Percentiles rank a stretch among this genome's conserved stretches.
Evolutionary conservation across 129 eudicot genomes (phyloP).

Genomic region (Helianthus annuus): HanXRQr2.0-SUNRISE NC_035434.2:13711021-13711520

Average conservation of each 20-base stretch:
- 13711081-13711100: too few relatives aligned
- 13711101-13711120: too few relatives aligned
- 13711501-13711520: slow-evolving; percentile 28
- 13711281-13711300: slow-evolving; percentile 4
- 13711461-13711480: slow-evolving; percentile 1
- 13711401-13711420: slow-evolving; percentile 30
- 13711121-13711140: too few relatives aligned
- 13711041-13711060: too few relatives aligned
- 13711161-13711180: not conserved
- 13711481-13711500: slow-evolving; percentile 22
- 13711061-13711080: too few relatives aligned
- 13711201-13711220: not conserved
- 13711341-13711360: slow-evolving; percentile 20
- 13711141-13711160: too few relatives aligned
- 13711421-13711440: slow-evolving; percentile 24
- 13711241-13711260: too few relatives aligned
- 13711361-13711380: slow-evolving; percentile 15
- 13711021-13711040: too few relatives aligned
- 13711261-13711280: not conserved
- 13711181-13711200: slow-evolving; percentile 14
- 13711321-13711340: slow-evolving; percentile 9
- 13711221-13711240: not conserved
- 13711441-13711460: slow-evolving; percentile 17
- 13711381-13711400: slow-evolving; percentile 25
- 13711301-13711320: not conserved